A percentile compares a stretch with the other conserved stretches of the same genome.
Evolutionary conservation across 2,329 filamentous ascomycete species (phyloP).

Genomic region (Fusarium sambucinum): DNA sequence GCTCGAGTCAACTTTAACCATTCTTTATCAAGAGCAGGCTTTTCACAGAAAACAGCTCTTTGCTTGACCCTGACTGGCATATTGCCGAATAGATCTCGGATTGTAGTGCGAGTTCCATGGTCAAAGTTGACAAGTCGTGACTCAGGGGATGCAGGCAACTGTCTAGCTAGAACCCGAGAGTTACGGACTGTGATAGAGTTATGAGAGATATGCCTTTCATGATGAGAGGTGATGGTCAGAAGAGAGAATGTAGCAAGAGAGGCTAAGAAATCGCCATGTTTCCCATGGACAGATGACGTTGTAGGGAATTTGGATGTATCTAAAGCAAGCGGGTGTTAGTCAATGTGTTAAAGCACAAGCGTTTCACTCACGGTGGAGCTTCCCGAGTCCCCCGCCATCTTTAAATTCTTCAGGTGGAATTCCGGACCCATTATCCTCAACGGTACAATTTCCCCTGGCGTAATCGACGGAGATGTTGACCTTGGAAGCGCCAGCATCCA

Average conservation of each 20-base stretch:
- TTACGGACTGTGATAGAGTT: slow-evolving; percentile 78
- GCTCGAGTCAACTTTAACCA: slow-evolving; percentile 73
- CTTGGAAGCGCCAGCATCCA: slow-evolving; percentile 81
- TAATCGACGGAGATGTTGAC: slow-evolving; percentile 81
- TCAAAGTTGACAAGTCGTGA: slow-evolving; percentile 66
- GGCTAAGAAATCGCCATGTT: slow-evolving; percentile 79
- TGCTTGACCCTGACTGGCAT: slow-evolving; percentile 93
- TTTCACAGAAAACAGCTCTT: slow-evolving; percentile 68
- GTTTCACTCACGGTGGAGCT: slow-evolving; percentile 72
- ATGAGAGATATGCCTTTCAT: slow-evolving; percentile 68
- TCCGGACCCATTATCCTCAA: slow-evolving; percentile 88
- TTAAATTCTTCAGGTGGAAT: slow-evolving; percentile 80
- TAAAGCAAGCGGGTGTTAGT: slow-evolving; percentile 52
- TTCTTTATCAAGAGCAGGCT: slow-evolving; percentile 66
- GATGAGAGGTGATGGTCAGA: slow-evolving; percentile 79
- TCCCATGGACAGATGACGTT: slow-evolving; percentile 68
- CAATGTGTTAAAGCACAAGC: background rate
- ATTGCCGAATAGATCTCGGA: slow-evolving; percentile 86
- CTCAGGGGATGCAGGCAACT: slow-evolving; percentile 70
- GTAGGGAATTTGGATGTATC: slow-evolving; percentile 81
- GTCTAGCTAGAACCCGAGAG: slow-evolving; percentile 72
- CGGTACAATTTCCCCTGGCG: slow-evolving; percentile 76
- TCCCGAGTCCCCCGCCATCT: slow-evolving; percentile 77
- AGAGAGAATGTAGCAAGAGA: slow-evolving; percentile 82
- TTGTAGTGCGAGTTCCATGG: slow-evolving; percentile 80